Conservation (phyloP, 1,284 basidiomycete species). For the Boletus putidus region DNA sequence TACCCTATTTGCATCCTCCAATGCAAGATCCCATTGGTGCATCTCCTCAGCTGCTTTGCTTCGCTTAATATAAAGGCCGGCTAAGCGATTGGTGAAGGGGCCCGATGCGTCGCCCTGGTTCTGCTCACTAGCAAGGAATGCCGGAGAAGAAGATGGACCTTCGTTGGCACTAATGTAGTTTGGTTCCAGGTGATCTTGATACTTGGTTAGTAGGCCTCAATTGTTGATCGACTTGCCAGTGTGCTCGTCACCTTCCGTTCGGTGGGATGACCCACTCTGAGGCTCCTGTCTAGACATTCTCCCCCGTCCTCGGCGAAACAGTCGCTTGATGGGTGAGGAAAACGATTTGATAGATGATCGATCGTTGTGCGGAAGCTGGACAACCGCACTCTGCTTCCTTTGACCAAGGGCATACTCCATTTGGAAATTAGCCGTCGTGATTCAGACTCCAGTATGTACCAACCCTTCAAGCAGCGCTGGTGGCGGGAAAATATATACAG, state of each 20-base stretch:
- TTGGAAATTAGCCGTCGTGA: too few relatives aligned
- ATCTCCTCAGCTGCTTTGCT: not conserved
- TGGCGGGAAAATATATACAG: too few relatives aligned
- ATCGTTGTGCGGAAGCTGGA: too few relatives aligned
- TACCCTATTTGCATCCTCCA: not conserved
- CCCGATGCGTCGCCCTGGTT: not conserved
- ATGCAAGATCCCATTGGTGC: not conserved
- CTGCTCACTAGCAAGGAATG: not conserved
- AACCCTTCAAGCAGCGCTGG: too few relatives aligned
- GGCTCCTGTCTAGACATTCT: not conserved
- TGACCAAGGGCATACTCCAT: too few relatives aligned
- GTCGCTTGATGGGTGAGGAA: not conserved
- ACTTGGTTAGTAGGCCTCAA: too few relatives aligned
- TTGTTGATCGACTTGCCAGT: too few relatives aligned
- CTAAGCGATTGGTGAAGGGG: not conserved
- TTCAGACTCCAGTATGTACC: too few relatives aligned
- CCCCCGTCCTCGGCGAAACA: too few relatives aligned
- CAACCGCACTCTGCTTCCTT: too few relatives aligned
- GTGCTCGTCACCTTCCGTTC: not conserved
- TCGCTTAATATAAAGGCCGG: not conserved
- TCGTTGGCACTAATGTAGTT: not conserved
- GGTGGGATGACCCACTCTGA: not conserved
- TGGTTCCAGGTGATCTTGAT: not conserved
- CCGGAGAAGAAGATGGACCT: not conserved
- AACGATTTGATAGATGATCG: not conserved